Evolutionary conservation across 805 yeast species (phyloP), one percentile per base, ranked within the genome.

Genomic region (Soucietia sequanensis): DNA sequence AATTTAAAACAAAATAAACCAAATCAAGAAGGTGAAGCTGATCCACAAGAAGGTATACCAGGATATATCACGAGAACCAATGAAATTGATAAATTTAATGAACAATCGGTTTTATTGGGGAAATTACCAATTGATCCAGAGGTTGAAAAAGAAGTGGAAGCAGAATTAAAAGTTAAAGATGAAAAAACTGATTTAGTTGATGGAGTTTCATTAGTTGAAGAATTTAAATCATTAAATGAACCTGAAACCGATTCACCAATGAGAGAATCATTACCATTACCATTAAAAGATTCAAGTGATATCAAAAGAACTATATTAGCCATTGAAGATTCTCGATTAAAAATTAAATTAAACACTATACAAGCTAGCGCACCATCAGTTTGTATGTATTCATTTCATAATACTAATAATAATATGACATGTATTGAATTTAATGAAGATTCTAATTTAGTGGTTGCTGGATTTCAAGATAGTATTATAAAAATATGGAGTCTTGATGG

Each of bases 381-480:
- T 23, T 93, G 98, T 61, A 87, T 91, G 95, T 93, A 93, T 67
- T 91, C 98, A 1, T 90, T 93, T 66, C 99, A 93, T 68, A 93
- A 93, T 62, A 86, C 97, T 8, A 83, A 87, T 55, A 83, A 84
- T 45, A 95, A 85, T 42, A 68, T 93, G 72, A 85, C 95, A n/a
- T 78, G 89, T 32, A 56, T 91, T 30, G 85, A 81, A 43, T 91
- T 91, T 66, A 88, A 91, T 50, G 85, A 82, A 34, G 97, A 91
- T 58, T 80, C 91, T 12, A 79, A 90, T 15, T 51, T 89, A 43
- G 82, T 87, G 20, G 97, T 97, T 2, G 96, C 90, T 22, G 98
- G 99, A 7, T 93, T 93, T 53, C 89, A 87, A 49, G 98, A 91
- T 56, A 81, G 93, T 39, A 88, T 79, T 52, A 81, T 93, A 50